These are phyloP conservation scores for Rhizomucor miehei DNA, from an alignment of 371 early-diverging fungal species.

Conservation along the genomic window DNA sequence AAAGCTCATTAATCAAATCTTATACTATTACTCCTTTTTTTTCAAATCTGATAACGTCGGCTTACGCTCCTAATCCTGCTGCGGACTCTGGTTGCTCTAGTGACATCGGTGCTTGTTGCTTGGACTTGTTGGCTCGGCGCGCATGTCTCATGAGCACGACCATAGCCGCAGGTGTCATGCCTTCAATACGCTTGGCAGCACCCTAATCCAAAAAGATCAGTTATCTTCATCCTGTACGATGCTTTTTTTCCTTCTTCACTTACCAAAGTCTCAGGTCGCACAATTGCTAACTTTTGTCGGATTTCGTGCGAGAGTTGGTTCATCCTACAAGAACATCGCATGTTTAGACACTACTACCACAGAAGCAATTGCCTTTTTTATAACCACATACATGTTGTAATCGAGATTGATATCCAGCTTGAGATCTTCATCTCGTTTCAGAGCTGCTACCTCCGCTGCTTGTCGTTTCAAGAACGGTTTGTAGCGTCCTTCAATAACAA, in stretches of 20 bases:
- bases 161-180: conserved; percentile 77
- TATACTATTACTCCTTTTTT: no score
- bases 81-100: no score
- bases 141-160: conserved; percentile 68
- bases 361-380: not conserved
- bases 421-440: conserved; percentile 69
- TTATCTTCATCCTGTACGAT: no score
- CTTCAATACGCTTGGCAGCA: conserved; percentile 83
- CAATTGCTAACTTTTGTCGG: conserved; percentile 59
- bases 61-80: no score
- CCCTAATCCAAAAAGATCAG: conserved; percentile 53
- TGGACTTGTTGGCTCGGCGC: conserved; percentile 18
- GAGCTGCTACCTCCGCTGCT: conserved; percentile 54
- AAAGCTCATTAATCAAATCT: no score
- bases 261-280: conserved; percentile 77
- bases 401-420: conserved; percentile 64
- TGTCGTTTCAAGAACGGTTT: conserved; percentile 71
- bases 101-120: no score
- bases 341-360: not conserved
- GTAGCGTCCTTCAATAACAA: conserved; percentile 67
- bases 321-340: conserved; percentile 21
- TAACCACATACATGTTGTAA: conserved; percentile 49
- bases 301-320: conserved; percentile 72
- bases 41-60: no score
- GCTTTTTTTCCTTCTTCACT: conserved; percentile 2